phyloP scores from a whole-genome alignment of 257 asterid genomes.

The Euphrasia confusa region DNA sequence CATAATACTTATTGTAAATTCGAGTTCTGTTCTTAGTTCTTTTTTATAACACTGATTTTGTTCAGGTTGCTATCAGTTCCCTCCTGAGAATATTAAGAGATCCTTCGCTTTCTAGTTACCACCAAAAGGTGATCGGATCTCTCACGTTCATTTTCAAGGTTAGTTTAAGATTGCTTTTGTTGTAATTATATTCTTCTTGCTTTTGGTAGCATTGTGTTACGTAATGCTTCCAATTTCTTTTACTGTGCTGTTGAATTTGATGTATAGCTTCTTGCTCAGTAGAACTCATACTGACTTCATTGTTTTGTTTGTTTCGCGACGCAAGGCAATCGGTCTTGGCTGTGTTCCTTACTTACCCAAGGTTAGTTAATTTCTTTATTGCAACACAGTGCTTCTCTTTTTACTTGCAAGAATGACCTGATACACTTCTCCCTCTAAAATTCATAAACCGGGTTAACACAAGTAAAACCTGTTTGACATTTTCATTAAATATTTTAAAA shows the following conservation, averaged over 20 bases:
- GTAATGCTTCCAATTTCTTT: slow-evolving; percentile 7
- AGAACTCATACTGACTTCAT: slow-evolving; percentile 17
- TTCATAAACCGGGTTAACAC: background rate
- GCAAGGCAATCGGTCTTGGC: slow-evolving; percentile 94
- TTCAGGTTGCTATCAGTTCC: slow-evolving; percentile 96
- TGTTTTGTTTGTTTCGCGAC: slow-evolving; percentile 38
- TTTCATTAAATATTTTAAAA: no score
- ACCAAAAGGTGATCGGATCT: slow-evolving; percentile 95
- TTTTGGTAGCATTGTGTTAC: slow-evolving; percentile 3
- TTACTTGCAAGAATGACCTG: background rate
- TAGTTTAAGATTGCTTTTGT: slow-evolving; percentile 21
- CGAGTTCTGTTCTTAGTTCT: slow-evolving; percentile 19
- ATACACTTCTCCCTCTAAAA: background rate
- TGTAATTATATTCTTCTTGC: slow-evolving; percentile 11
- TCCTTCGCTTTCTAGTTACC: slow-evolving; percentile 94
- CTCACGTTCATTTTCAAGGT: slow-evolving; percentile 99
- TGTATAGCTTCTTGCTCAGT: slow-evolving; percentile 10
- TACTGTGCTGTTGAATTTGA: slow-evolving; percentile 20
- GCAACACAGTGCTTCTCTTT: background rate
- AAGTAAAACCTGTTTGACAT: no score
- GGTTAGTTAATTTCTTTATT: slow-evolving; percentile 54
- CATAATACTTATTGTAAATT: slow-evolving; percentile 14
- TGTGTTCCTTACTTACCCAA: slow-evolving; percentile 97
- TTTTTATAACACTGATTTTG: slow-evolving; percentile 23
- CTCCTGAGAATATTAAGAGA: slow-evolving; percentile 97